Conservation (phyloP, 2,329 filamentous ascomycete genomes). For the Phaeophleospora eucalypticola region DNA sequence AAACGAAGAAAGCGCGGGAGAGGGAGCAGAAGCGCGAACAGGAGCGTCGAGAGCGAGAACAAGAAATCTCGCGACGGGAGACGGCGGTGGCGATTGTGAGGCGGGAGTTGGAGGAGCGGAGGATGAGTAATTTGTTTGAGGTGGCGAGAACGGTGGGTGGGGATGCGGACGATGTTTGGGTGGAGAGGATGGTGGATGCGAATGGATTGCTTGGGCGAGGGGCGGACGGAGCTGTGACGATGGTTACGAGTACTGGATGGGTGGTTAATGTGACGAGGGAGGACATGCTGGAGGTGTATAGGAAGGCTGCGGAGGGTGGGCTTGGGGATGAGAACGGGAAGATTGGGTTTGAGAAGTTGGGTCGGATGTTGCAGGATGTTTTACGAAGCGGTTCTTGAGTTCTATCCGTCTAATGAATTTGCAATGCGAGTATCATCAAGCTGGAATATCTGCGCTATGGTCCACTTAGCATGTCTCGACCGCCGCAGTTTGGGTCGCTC, state of each 20-base stretch:
- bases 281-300: slow-evolving; percentile 40
- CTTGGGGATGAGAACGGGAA: slow-evolving; percentile 31
- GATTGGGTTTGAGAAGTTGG: slow-evolving; percentile 35
- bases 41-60: slow-evolving; percentile 36
- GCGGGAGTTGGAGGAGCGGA: slow-evolving; percentile 27
- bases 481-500: no score
- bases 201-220: slow-evolving; percentile 34
- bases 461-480: not conserved
- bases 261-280: slow-evolving; percentile 37
- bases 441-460: not conserved
- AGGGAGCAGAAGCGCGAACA: slow-evolving; percentile 37
- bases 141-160: slow-evolving; percentile 41
- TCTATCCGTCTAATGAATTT: no score
- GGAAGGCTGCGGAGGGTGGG: slow-evolving; percentile 29
- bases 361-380: slow-evolving; percentile 35
- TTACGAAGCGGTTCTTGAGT: slow-evolving; percentile 13
- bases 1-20: slow-evolving; percentile 39
- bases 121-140: slow-evolving; percentile 37
- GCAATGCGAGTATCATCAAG: no score
- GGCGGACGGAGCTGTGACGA: slow-evolving; percentile 26
- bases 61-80: slow-evolving; percentile 35
- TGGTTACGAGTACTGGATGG: slow-evolving; percentile 45
- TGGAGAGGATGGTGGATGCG: slow-evolving; percentile 42
- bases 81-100: slow-evolving; percentile 32
- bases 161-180: slow-evolving; percentile 38